Conservation (phyloP, 805 yeast genomes). For the Teunomyces cretensis region DNA sequence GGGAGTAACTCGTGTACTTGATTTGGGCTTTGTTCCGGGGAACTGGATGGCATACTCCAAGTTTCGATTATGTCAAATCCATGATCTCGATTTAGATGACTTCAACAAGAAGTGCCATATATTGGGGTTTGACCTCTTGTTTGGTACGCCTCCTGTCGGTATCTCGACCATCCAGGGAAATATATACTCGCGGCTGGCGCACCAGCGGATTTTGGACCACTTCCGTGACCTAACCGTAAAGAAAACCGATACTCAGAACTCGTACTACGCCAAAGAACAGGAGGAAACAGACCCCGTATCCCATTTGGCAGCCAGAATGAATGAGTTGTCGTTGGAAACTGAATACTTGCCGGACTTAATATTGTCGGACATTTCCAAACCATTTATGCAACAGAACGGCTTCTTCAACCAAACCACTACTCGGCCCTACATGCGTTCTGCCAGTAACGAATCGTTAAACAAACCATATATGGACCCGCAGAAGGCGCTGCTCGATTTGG, state of each 20-base stretch:
- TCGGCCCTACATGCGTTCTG: conserved; percentile 33
- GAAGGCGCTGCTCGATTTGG: conserved; percentile 37
- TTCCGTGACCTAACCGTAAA: conserved; percentile 26
- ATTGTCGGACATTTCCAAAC: conserved; percentile 34
- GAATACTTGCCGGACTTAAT: conserved; percentile 36
- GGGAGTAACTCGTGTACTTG: conserved; percentile 31
- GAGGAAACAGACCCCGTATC: conserved; percentile 16
- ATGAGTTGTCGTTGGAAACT: conserved; percentile 8
- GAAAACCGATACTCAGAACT: conserved; percentile 10
- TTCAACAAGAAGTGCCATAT: conserved; percentile 32
- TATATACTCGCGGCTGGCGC: conserved; percentile 56
- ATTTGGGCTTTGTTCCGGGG: conserved; percentile 43
- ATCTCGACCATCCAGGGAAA: conserved; percentile 84
- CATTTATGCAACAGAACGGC: conserved; percentile 36
- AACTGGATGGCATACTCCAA: conserved; percentile 38
- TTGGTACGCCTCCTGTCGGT: conserved; percentile 77
- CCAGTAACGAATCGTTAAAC: conserved; percentile 25
- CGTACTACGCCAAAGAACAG: conserved; percentile 31
- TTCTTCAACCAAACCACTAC: conserved; percentile 36
- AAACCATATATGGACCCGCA: conserved; percentile 22
- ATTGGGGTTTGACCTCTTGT: conserved; percentile 57
- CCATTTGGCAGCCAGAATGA: conserved; percentile 12
- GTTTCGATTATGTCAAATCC: conserved; percentile 25
- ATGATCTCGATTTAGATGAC: conserved; percentile 27
- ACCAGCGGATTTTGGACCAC: conserved; percentile 20